Conservation (phyloP, 805 yeast species). For the Lachancea meyersii region DNA sequence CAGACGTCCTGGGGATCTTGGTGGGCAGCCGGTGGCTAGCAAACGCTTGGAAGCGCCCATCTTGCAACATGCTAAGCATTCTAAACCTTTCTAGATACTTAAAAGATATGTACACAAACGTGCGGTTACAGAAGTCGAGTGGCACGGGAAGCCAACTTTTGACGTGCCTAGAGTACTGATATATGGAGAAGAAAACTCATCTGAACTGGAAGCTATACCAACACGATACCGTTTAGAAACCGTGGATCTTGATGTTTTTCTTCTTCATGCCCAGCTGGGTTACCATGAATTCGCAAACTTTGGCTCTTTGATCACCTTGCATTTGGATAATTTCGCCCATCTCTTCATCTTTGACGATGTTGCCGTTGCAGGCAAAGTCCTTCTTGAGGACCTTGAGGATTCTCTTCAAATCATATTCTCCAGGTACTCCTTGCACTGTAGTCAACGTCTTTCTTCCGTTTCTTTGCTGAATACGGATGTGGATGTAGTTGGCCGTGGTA, state of each 20-base stretch:
- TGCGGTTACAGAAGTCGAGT: neutral
- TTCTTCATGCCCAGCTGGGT: constrained; percentile 82
- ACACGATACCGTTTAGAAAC: constrained; percentile 52
- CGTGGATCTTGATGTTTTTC: constrained; percentile 97
- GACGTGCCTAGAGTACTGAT: neutral
- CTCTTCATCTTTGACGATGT: constrained; percentile 92
- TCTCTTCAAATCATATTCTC: constrained; percentile 89
- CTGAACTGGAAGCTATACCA: neutral
- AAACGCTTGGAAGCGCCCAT: no score
- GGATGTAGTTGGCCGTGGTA: constrained; percentile 91
- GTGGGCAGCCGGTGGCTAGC: no score
- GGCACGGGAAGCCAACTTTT: neutral
- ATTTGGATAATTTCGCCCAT: constrained; percentile 95
- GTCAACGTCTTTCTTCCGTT: constrained; percentile 98
- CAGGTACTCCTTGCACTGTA: constrained; percentile 96
- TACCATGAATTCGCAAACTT: constrained; percentile 88
- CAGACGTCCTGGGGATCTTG: no score
- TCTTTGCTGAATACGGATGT: constrained; percentile 98
- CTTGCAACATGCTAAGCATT: no score
- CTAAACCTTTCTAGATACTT: no score
- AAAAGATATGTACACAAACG: neutral
- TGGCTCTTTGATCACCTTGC: constrained; percentile 98
- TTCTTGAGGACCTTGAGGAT: constrained; percentile 90
- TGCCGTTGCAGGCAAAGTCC: constrained; percentile 98
- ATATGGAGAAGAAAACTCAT: neutral